Conservation (phyloP, 73 alveolate genomes). For the Symbiodinium natans region DNA sequence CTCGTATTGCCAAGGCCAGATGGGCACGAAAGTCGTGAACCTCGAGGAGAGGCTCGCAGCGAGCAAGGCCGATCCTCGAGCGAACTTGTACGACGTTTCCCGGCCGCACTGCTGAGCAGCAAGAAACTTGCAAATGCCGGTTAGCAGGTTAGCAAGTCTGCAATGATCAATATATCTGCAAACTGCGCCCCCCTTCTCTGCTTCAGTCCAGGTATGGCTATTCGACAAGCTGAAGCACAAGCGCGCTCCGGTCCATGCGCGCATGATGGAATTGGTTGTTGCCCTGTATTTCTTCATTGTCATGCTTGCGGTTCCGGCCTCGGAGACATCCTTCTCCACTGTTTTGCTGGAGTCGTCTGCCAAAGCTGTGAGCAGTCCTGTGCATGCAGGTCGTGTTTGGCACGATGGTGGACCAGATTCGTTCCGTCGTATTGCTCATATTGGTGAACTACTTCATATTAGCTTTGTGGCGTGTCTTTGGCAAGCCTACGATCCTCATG, state of each 20-base stretch:
- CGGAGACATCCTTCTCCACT: neutral
- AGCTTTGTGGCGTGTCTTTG: constrained; percentile 82
- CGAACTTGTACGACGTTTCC: constrained; percentile 63
- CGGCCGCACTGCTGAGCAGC: constrained; percentile 26
- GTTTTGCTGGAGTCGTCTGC: neutral
- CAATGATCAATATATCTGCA: too few species aligned
- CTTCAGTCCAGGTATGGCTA: constrained; percentile 53
- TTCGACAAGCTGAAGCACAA: constrained; percentile 93
- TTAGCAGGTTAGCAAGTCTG: too few species aligned
- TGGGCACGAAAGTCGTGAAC: constrained; percentile 76
- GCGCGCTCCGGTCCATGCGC: constrained; percentile 74
- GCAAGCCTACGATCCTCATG: constrained; percentile 78
- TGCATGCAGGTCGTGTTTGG: constrained; percentile 77
- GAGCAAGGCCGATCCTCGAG: constrained; percentile 39
- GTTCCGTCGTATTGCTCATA: constrained; percentile 53
- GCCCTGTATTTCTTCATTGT: constrained; percentile 1
- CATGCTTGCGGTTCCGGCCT: constrained; percentile 27
- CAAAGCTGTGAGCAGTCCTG: too few species aligned
- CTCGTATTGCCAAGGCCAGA: constrained; percentile 22
- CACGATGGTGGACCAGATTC: constrained; percentile 92
- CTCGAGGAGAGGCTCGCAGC: constrained; percentile 84
- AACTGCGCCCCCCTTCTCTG: neutral
- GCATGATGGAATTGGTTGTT: constrained; percentile 22
- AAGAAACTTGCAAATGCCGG: too few species aligned
- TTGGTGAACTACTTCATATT: constrained; percentile 74